These are phyloP conservation scores for Colletotrichum lini DNA, from an alignment of 2,329 filamentous ascomycete species.

Conservation along the genomic window DNA sequence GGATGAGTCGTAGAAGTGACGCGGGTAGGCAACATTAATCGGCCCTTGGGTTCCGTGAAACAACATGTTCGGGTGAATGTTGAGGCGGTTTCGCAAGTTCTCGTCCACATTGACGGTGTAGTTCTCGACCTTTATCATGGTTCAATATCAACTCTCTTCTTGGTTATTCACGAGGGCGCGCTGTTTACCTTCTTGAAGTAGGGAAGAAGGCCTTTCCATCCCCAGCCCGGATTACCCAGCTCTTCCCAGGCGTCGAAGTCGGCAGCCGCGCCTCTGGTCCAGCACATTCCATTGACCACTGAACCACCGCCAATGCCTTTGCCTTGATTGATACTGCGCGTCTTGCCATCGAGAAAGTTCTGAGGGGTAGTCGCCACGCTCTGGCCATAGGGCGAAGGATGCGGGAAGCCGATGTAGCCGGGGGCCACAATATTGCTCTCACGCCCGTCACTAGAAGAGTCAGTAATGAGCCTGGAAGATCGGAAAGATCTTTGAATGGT, in stretches of 20 bases:
- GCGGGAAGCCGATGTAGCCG: slow-evolving; percentile 41
- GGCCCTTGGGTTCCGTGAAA: slow-evolving; percentile 54
- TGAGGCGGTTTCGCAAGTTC: slow-evolving; percentile 44
- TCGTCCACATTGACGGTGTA: slow-evolving; percentile 49
- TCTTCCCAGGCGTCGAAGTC: slow-evolving; percentile 61
- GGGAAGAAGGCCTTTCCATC: slow-evolving; percentile 59
- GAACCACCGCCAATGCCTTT: slow-evolving; percentile 58
- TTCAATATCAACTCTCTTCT: background rate
- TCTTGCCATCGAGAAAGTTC: slow-evolving; percentile 52
- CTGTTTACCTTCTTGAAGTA: slow-evolving; percentile 63
- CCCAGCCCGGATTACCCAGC: slow-evolving; percentile 59
- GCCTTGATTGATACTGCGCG: slow-evolving; percentile 54
- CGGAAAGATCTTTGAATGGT: background rate
- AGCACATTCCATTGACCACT: slow-evolving; percentile 59
- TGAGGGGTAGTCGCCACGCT: slow-evolving; percentile 51
- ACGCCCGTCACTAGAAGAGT: slow-evolving; percentile 26
- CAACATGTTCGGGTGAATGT: slow-evolving; percentile 47
- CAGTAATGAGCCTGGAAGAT: background rate
- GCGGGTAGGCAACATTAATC: slow-evolving; percentile 56
- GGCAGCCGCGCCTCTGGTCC: slow-evolving; percentile 54
- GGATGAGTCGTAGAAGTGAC: slow-evolving; percentile 57
- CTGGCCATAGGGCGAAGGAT: slow-evolving; percentile 47
- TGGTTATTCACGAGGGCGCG: background rate
- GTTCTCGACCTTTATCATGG: slow-evolving; percentile 52
- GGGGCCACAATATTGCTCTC: slow-evolving; percentile 42